A percentile compares a stretch with the other conserved stretches of the same genome.
Evolutionary conservation across 805 yeast genomes (phyloP).

Genomic region (Yarrowia deformans): DNA sequence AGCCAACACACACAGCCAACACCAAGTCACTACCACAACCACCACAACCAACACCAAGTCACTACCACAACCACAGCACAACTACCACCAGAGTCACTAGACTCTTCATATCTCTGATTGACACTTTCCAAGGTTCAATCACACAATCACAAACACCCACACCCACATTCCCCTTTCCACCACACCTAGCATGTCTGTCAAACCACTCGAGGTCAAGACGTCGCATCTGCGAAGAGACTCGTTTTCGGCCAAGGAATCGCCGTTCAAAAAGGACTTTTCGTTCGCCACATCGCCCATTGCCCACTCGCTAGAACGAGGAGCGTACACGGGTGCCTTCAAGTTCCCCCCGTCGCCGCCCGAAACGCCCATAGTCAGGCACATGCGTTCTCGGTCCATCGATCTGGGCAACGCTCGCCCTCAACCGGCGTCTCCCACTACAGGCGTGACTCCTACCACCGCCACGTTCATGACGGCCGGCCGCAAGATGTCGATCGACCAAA

Average conservation of each 20-base stretch:
- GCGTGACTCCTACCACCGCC: conserved; percentile 30
- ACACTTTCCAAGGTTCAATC: not conserved
- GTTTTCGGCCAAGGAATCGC: conserved; percentile 31
- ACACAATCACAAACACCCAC: not conserved
- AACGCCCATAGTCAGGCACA: conserved; percentile 22
- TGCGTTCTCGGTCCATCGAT: conserved; percentile 31
- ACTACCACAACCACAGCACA: not conserved
- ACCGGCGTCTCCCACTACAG: conserved; percentile 30
- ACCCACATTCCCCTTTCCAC: not conserved
- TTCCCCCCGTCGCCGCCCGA: conserved; percentile 38
- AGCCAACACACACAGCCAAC: no score
- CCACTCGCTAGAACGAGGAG: conserved; percentile 24
- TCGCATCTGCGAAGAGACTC: conserved; percentile 24
- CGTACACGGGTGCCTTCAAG: conserved; percentile 16
- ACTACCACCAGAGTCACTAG: no score
- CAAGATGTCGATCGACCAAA: conserved; percentile 19
- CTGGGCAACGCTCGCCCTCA: conserved; percentile 5
- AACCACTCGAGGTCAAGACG: conserved; percentile 31
- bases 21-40: not conserved
- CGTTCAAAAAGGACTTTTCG: conserved; percentile 36
- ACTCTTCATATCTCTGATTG: no score
- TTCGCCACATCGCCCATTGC: conserved; percentile 38
- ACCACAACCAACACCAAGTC: no score
- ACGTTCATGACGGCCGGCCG: conserved; percentile 38
- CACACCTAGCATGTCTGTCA: conserved; percentile 6